Evolutionary conservation across 805 yeast species (phyloP).

Genomic region (Cyberlindnera americana): DNA sequence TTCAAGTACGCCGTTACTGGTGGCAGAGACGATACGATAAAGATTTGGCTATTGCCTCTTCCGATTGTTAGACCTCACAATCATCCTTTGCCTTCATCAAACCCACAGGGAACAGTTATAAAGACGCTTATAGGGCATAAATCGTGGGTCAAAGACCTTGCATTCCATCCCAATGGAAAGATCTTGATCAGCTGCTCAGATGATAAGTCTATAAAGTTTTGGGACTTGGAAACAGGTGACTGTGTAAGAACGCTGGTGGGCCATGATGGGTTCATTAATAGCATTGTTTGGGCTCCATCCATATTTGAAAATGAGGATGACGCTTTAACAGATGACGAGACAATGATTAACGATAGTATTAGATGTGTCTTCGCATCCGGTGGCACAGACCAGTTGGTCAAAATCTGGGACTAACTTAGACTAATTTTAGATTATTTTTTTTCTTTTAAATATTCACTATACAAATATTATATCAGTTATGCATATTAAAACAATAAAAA

Average conservation of each 20-base stretch:
- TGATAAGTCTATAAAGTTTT: conserved; percentile 68
- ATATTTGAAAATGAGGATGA: conserved; percentile 30
- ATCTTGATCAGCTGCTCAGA: conserved; percentile 71
- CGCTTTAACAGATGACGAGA: conserved; percentile 26
- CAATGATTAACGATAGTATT: conserved; percentile 42
- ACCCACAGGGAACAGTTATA: conserved; percentile 59
- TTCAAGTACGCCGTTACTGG: conserved; percentile 74
- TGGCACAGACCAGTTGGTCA: conserved; percentile 90
- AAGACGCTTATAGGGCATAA: conserved; percentile 68
- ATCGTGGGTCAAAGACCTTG: conserved; percentile 77
- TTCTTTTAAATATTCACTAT: background rate
- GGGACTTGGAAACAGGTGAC: conserved; percentile 62
- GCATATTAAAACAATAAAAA: conserved; percentile 2
- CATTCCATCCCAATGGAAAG: conserved; percentile 73
- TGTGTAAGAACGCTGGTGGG: conserved; percentile 50
- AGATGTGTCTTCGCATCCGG: conserved; percentile 81
- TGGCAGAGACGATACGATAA: conserved; percentile 72
- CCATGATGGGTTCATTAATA: conserved; percentile 76
- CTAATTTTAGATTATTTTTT: background rate
- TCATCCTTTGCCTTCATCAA: conserved; percentile 52
- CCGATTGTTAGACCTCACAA: conserved; percentile 56
- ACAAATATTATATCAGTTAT: too few relatives aligned
- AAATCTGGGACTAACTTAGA: conserved; percentile 68
- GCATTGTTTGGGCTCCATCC: conserved; percentile 52
- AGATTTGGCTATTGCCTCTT: conserved; percentile 74